Conservation (phyloP, 176 grass and related monocot species). For the Oryza punctata region DNA sequence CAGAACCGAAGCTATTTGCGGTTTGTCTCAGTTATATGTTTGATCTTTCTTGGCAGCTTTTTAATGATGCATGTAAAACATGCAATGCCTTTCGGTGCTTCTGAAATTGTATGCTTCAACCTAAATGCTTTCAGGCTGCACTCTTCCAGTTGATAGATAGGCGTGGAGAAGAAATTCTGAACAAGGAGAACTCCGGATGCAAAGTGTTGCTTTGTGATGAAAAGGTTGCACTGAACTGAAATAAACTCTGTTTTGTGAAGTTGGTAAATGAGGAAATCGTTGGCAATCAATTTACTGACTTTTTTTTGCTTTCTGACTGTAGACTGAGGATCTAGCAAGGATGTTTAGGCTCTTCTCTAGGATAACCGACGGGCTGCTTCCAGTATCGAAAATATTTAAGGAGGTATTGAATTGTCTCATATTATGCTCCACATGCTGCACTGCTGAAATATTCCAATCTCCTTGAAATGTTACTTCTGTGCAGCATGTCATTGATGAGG, state of each 20-base stretch:
- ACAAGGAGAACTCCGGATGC: slow-evolving; percentile 74
- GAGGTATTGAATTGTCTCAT: slow-evolving; percentile 42
- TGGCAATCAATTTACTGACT: neutral
- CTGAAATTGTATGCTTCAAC: slow-evolving; percentile 18
- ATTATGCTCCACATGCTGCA: neutral
- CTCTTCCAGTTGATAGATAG: slow-evolving; percentile 55
- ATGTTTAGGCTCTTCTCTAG: slow-evolving; percentile 82
- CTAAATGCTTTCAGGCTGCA: slow-evolving; percentile 45
- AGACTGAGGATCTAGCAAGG: slow-evolving; percentile 72
- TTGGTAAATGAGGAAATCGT: neutral
- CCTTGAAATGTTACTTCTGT: slow-evolving; percentile 9
- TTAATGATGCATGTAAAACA: neutral
- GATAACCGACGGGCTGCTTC: slow-evolving; percentile 49
- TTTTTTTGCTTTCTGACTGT: slow-evolving; percentile 1
- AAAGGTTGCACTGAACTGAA: slow-evolving; percentile 47
- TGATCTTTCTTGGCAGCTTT: neutral
- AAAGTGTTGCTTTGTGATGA: slow-evolving; percentile 69
- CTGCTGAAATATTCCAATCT: neutral
- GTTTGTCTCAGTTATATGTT: slow-evolving; percentile 37
- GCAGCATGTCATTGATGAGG: slow-evolving; percentile 73
- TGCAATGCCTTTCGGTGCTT: neutral
- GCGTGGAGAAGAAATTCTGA: slow-evolving; percentile 55
- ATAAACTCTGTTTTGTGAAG: neutral
- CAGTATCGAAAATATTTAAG: slow-evolving; percentile 70
- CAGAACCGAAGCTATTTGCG: slow-evolving; percentile 60